These are phyloP conservation scores for Letharia lupina DNA, from an alignment of 495 filamentous ascomycete genomes.

Conservation along the genomic window DNA sequence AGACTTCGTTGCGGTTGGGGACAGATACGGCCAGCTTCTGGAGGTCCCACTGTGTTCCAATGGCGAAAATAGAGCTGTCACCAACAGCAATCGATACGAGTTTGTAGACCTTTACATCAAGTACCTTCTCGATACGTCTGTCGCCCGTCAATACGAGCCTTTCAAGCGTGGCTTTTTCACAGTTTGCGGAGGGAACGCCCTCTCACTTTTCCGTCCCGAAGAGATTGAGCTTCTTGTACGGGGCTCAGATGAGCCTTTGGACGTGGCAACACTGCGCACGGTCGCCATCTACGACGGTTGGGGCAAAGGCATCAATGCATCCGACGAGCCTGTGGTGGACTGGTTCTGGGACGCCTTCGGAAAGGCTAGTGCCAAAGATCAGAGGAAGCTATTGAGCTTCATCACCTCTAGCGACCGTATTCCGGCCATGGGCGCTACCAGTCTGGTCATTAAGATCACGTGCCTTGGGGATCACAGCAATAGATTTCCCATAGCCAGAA, in stretches of 20 bases:
- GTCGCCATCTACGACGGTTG: constrained; percentile 82
- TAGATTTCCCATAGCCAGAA: constrained; percentile 78
- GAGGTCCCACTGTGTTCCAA: constrained; percentile 63
- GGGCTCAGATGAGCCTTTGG: constrained; percentile 78
- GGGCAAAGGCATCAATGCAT: constrained; percentile 38
- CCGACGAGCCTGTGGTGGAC: constrained; percentile 55
- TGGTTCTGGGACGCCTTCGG: constrained; percentile 92
- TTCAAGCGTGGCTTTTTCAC: constrained; percentile 95
- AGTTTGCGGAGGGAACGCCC: constrained; percentile 82
- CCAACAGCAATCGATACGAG: constrained; percentile 74
- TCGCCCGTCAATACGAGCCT: constrained; percentile 81
- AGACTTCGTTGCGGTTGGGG: constrained; percentile 70
- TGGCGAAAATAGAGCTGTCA: constrained; percentile 70
- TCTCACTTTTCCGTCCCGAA: constrained; percentile 86
- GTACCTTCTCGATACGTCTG: constrained; percentile 70
- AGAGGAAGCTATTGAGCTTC: constrained; percentile 74
- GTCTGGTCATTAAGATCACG: constrained; percentile 57
- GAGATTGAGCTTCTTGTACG: constrained; percentile 87
- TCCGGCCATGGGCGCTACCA: constrained; percentile 83
- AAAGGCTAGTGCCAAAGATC: constrained; percentile 52
- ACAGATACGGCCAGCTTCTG: constrained; percentile 65
- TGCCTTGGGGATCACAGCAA: constrained; percentile 67
- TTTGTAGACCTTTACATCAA: constrained; percentile 83
- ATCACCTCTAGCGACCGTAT: constrained; percentile 92
- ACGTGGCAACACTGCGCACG: constrained; percentile 64